A percentile compares a stretch with the other conserved stretches of the same genome.
These are phyloP conservation scores for Myxozyma sirexii DNA, from an alignment of 805 yeast species.

Conservation along the genomic window DNA sequence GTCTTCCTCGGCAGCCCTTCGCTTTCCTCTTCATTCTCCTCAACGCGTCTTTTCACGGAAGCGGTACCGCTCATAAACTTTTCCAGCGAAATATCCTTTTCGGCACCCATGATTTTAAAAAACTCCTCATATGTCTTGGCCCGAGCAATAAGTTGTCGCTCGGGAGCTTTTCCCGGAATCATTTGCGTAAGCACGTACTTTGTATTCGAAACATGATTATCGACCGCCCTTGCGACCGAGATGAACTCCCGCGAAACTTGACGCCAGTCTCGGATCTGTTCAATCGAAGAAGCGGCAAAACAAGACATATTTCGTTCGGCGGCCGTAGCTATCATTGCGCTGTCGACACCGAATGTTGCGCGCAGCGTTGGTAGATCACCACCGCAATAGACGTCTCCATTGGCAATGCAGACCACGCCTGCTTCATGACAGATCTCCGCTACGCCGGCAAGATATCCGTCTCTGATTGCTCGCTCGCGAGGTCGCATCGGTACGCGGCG, in stretches of 20 bases:
- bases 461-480: conserved; percentile 77
- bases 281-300: conserved; percentile 46
- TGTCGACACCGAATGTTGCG: conserved; percentile 57
- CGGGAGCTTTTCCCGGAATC: conserved; percentile 71
- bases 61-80: not conserved
- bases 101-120: not conserved
- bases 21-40: not conserved
- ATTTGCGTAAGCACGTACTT: conserved; percentile 80
- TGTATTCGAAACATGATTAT: conserved; percentile 70
- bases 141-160: conserved; percentile 59
- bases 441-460: conserved; percentile 59
- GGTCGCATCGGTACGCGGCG: conserved; percentile 84
- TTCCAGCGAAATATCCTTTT: not conserved
- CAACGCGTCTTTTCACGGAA: not conserved
- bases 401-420: conserved; percentile 73
- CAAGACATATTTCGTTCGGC: conserved; percentile 88
- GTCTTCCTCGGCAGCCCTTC: not conserved
- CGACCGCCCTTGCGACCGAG: conserved; percentile 54
- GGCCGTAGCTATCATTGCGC: conserved; percentile 91
- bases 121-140: conserved; percentile 53
- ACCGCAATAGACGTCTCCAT: conserved; percentile 70
- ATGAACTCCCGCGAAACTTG: conserved; percentile 59
- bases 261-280: conserved; percentile 52
- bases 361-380: conserved; percentile 58
- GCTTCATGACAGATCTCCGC: conserved; percentile 61